phyloP scores from a whole-genome alignment of 495 filamentous ascomycete species.

The Hypoxylon cercidicola region DNA sequence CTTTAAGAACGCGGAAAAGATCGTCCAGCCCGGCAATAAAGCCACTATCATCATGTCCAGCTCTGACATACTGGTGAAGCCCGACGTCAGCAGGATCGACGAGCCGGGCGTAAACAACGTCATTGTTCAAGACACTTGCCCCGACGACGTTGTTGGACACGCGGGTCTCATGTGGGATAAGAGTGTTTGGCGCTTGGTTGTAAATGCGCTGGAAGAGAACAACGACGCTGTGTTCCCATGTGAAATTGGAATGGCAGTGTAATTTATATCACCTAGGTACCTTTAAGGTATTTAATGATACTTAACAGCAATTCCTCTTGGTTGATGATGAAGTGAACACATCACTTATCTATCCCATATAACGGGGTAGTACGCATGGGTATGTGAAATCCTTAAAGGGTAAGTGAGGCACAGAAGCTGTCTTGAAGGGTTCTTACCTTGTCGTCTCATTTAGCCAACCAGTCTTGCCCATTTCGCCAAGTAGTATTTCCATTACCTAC shows the following conservation, averaged over 20 bases:
- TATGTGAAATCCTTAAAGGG: too few relatives aligned
- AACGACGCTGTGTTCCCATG: slow-evolving; percentile 38
- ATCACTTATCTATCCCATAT: too few relatives aligned
- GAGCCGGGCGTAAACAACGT: slow-evolving; percentile 59
- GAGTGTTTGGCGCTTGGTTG: slow-evolving; percentile 65
- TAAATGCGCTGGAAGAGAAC: slow-evolving; percentile 59
- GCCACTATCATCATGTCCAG: slow-evolving; percentile 62
- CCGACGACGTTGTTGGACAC: slow-evolving; percentile 61
- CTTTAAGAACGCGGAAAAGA: slow-evolving; percentile 54
- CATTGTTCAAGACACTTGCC: slow-evolving; percentile 60
- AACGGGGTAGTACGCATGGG: too few relatives aligned
- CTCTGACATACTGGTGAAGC: slow-evolving; percentile 61
- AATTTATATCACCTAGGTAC: too few relatives aligned
- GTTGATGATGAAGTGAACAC: too few relatives aligned
- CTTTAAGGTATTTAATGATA: too few relatives aligned
- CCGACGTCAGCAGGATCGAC: slow-evolving; percentile 55
- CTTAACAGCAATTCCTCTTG: too few relatives aligned
- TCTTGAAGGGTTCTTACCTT: too few relatives aligned
- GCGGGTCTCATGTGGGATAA: slow-evolving; percentile 64
- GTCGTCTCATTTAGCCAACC: too few relatives aligned
- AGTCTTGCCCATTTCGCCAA: too few relatives aligned
- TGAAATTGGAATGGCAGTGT: slow-evolving; percentile 39
- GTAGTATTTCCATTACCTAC: too few relatives aligned
- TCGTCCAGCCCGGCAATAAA: slow-evolving; percentile 60
- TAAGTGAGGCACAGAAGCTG: too few relatives aligned